Evolutionary conservation across 768 basidiomycete species (phyloP), one percentile per base, ranked within the genome.

Genomic region (Cyclocybe aegerita): DNA sequence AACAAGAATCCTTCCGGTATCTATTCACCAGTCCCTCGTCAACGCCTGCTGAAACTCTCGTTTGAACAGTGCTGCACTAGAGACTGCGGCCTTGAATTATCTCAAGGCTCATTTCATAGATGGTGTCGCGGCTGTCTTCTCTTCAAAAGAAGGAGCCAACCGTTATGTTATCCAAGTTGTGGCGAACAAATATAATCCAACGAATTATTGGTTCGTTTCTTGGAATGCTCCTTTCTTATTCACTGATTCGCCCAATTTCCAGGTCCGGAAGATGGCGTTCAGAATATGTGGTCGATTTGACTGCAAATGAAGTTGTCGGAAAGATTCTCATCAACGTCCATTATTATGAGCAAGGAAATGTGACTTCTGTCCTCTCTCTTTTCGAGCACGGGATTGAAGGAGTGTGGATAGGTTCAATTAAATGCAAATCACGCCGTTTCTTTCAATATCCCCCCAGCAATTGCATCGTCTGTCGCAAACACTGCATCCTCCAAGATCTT

Each of bases 181-280:
- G n/a, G 88, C 92, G 14, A 96, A 97, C 67, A 93, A 94, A 64
- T 98, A 98, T 70, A 98, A 96, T 63, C 89, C 92, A 0, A 70
- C 81, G 15, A 98, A 98, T 67, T 98, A 80, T 71, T 98, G 96
- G 96, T 94, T 44, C 52, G 68, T 57, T 11, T 16, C n/a, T 5
- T 14, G 32, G 38, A 44, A 45, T 39, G 38, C 8, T 7, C 36
- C 48, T 37, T 33, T 40, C 33, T 14, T 36, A 42, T 40, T 52
- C 14, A 36, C 52, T 31, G n/a, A 37, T 32, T 29, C 9, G 2
- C 8, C 12, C 31, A n/a, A 32, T n/a, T 38, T 16, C 7, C 50
- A 96, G 95, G 94, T 88, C 94, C 29, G 96, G 96, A 32, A 77
- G 94, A 64, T 98, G 96, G 96, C 82, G 95, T 35, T 94, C 93